These are phyloP conservation scores for Diplodia seriata DNA, from an alignment of 2,329 filamentous ascomycete genomes.

Conservation along the genomic window DNA sequence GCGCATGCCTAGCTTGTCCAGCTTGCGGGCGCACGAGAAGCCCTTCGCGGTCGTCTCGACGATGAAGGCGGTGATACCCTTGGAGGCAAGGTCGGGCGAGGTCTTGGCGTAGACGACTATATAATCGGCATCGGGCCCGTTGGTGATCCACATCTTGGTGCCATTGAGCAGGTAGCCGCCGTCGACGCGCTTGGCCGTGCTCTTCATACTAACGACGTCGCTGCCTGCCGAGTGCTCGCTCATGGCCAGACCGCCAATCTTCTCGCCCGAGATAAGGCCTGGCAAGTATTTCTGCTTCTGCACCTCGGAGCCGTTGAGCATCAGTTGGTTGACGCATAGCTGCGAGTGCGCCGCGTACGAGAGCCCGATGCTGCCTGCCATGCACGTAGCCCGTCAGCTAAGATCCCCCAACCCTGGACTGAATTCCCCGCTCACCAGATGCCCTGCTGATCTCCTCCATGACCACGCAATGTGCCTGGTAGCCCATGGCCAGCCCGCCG, in stretches of 20 bases:
- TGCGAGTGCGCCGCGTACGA: conserved; percentile 97
- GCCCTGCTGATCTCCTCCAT: conserved; percentile 94
- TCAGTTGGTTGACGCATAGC: conserved; percentile 94
- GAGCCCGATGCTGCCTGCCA: conserved; percentile 71
- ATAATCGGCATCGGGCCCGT: conserved; percentile 90
- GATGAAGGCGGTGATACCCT: conserved; percentile 94
- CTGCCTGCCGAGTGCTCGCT: conserved; percentile 88
- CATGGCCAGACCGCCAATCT: conserved; percentile 91
- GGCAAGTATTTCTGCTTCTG: conserved; percentile 86
- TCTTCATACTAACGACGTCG: conserved; percentile 96
- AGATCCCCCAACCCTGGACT: too few relatives aligned
- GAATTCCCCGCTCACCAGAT: conserved; percentile 59
- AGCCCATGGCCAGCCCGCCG: conserved; percentile 88
- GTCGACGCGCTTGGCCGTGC: conserved; percentile 77
- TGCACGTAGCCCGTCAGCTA: too few relatives aligned
- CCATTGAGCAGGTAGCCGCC: conserved; percentile 87
- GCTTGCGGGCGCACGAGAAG: conserved; percentile 86
- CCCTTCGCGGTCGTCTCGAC: conserved; percentile 76
- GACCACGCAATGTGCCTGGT: conserved; percentile 94
- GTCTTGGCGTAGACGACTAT: conserved; percentile 99
- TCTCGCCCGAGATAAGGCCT: conserved; percentile 78
- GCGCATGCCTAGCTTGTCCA: conserved; percentile 98
- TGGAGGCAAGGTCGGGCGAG: conserved; percentile 76
- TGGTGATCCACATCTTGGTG: conserved; percentile 99
- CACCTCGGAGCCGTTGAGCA: conserved; percentile 79